These are phyloP conservation scores for Aspergillus tubingensis DNA, from an alignment of 2,329 filamentous ascomycete genomes.

Conservation along the genomic window DNA sequence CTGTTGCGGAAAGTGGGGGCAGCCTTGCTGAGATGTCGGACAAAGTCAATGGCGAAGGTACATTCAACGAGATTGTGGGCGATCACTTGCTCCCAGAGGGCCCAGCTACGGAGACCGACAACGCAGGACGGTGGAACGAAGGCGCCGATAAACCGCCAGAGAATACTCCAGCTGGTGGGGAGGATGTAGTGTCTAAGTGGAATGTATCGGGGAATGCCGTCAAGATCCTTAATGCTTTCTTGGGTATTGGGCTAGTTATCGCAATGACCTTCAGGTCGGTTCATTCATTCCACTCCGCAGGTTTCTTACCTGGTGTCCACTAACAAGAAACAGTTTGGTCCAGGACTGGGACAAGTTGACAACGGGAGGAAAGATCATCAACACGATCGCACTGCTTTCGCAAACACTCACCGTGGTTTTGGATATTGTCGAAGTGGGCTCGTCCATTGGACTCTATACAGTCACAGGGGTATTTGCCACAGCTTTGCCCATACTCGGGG, in stretches of 20 bases:
- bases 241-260: background rate
- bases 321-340: background rate
- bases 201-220: background rate
- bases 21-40: background rate
- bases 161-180: background rate
- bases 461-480: background rate
- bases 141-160: background rate
- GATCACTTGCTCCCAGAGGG: background rate
- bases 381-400: background rate
- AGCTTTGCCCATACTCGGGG: background rate
- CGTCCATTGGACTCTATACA: background rate
- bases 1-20: too few species aligned
- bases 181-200: background rate
- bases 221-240: background rate
- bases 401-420: background rate
- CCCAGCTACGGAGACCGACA: background rate
- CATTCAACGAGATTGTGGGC: background rate
- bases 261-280: background rate
- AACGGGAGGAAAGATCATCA: background rate
- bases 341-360: background rate
- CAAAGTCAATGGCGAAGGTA: background rate
- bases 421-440: background rate
- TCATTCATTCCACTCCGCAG: background rate
- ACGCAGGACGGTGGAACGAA: background rate
- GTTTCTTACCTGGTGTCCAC: background rate